phyloP scores from a whole-genome alignment of 2,329 filamentous ascomycete genomes.

The Fusarium sp. region DNA sequence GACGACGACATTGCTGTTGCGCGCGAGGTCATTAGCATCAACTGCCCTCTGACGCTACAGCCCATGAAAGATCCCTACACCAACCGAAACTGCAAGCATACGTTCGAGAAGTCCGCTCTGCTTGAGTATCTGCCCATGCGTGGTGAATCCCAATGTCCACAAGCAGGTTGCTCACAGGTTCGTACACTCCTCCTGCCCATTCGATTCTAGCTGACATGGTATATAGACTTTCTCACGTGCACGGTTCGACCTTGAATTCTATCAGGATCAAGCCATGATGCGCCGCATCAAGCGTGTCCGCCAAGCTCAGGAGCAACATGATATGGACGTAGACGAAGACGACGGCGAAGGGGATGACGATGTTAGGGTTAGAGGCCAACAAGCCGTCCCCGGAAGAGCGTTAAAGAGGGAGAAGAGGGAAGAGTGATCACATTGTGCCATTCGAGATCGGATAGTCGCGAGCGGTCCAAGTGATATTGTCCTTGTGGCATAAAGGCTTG shows the following conservation, averaged over 20 bases:
- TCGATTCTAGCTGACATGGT: neutral
- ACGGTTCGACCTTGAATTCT: constrained; percentile 64
- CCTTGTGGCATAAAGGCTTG: constrained; percentile 13
- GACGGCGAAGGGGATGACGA: constrained; percentile 46
- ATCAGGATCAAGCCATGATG: constrained; percentile 68
- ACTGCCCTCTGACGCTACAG: constrained; percentile 78
- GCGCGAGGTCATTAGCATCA: constrained; percentile 74
- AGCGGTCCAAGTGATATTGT: neutral
- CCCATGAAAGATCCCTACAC: constrained; percentile 77
- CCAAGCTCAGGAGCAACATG: constrained; percentile 60
- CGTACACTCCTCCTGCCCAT: constrained; percentile 22
- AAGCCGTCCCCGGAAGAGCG: constrained; percentile 38
- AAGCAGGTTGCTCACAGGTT: constrained; percentile 75
- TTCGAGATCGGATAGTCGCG: neutral
- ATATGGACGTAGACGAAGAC: constrained; percentile 55
- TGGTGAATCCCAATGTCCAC: constrained; percentile 70
- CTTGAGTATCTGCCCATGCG: constrained; percentile 65
- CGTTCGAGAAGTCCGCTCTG: constrained; percentile 78
- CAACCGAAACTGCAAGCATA: constrained; percentile 78
- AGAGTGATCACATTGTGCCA: neutral
- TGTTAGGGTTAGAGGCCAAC: constrained; percentile 46
- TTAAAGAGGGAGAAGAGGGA: constrained; percentile 46
- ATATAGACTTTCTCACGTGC: constrained; percentile 62
- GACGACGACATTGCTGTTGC: constrained; percentile 80
- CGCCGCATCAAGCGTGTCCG: constrained; percentile 71